Base-by-base conservation (phyloP, 306 rosid species). In the Quercus agrifolia region DNA sequence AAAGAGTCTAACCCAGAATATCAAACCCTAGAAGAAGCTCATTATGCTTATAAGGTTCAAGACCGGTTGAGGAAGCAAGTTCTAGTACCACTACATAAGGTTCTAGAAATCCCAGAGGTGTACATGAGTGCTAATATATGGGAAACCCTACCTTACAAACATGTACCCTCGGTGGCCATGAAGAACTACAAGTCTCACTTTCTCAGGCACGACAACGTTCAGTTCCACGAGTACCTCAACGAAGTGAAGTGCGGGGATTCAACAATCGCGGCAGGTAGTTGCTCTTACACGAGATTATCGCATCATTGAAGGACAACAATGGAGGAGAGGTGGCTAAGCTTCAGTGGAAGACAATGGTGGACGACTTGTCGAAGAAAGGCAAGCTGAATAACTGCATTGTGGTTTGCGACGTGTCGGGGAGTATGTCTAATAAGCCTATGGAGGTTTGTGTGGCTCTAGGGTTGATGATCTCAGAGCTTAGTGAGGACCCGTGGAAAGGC, bases 1-100 rank as follows among this genome's bases (percentile, higher is more conserved):
- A 70, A 85, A 0, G 86, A 86, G 56, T 80, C 38, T 7, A 41
- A 74, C 61, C 66, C 84, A 3, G 96, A 91, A 54, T 93, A 87
- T 62, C 55, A 84, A 67, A 92, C 87, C 1, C 55, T 91, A 5
- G 96, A 91, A 73, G 96, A 93, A 33, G 89, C 89, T 0, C 88
- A 91, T 73, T 93, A 89, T 25, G 96, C 90, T 2, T 93, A 89
- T 30, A 86, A 92, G 57, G 83, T 91, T 13, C 74, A 90, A 3
- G 94, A 91, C 71, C 77, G 98, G 20, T 62, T 91, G 81, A 87
- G 96, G 81, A 91, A 86, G 83, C 78, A 91, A 17, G 88, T 88
- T 58, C 66, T 91, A 56, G 93, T 89, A 61, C 93, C 92, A 0
- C 51, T 91, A 54, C 83, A 88, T 79, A 88, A 81, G 80, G 89